Percentiles rank a stretch among this genome's conserved stretches.
Conservation (phyloP, 208 protist genomes). For the Leishmania martiniquensis region DNA sequence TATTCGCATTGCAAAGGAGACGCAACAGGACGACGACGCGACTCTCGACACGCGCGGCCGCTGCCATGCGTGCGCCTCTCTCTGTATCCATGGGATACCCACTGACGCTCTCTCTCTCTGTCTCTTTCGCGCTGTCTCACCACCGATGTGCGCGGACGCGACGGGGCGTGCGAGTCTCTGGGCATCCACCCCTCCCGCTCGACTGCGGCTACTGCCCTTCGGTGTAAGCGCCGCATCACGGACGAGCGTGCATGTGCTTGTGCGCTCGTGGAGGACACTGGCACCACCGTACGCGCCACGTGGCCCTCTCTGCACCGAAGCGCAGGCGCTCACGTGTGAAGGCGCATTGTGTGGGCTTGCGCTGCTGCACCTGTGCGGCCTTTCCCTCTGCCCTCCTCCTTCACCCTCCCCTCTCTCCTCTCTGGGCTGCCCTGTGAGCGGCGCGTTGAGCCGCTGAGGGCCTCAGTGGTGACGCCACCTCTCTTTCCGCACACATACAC, state of each 20-base stretch:
- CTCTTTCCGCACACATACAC: neutral
- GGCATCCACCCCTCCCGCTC: neutral
- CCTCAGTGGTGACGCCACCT: neutral
- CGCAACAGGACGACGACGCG: neutral
- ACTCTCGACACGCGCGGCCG: neutral
- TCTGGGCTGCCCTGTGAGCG: neutral
- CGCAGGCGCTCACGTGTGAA: neutral
- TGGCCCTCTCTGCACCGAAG: neutral
- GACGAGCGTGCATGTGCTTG: neutral
- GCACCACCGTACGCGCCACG: neutral
- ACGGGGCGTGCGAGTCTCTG: neutral
- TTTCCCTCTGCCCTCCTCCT: neutral
- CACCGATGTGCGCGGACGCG: neutral
- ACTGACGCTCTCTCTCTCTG: neutral
- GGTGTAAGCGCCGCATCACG: neutral
- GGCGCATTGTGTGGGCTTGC: neutral
- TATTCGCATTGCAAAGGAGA: neutral
- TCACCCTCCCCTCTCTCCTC: neutral
- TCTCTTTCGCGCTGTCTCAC: neutral
- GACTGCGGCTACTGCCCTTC: neutral
- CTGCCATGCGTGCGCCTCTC: neutral
- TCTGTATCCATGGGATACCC: neutral
- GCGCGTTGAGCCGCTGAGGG: neutral
- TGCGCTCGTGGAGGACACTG: neutral
- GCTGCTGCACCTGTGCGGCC: neutral